Base-by-base conservation (phyloP, 257 asterid genomes). In the Ajuga chamaepitys region DNA sequence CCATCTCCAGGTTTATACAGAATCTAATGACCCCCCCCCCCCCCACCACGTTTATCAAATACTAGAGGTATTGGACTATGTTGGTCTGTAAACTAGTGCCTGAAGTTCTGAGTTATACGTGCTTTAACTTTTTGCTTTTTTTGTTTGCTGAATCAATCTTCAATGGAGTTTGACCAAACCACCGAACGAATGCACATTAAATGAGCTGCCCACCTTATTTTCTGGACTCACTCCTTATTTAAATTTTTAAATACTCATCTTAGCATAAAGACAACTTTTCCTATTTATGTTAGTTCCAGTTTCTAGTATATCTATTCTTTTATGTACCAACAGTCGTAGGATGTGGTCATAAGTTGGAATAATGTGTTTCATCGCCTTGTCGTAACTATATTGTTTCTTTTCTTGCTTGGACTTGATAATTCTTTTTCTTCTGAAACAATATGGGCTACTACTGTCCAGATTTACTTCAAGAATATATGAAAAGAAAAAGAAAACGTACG, bases 101-200 rank as follows among this genome's bases (percentile, higher is more conserved):
- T 82, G 86, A 70, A 77, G 25, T 71, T 73, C 88, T 80, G 79
- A 60, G 41, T 59, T 54, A 11, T 70, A 82, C 80, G 85, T 40
- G 79, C 85, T 81, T 68, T 86, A 70, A 41, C 58, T 84, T 80
- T 83, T 85, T 57, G 35, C 80, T 75, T 81, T 65, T 28, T n/a
- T 42, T 52, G 57, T 81, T 65, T 77, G 71, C 59, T 71, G 78
- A 77, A 58, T 20, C 40, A 77, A 58, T 20, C 40, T 70, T 74
- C 75, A 66, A 70, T 76, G 69, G 38, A 28, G 80, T 86, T 85
- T 90, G 97, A 88, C 96, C 92, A 73, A 53, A 66, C 72, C 82
- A 68, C 71, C 74, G 56, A 40, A 70, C 68, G 56, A 40, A 70
- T 66, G 51, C 66, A 45, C 57, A 53, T 70, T 67, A 60, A 70